These are phyloP conservation scores for Marasmius sp. DNA, from an alignment of 1,284 basidiomycete species.

Conservation along the genomic window DNA sequence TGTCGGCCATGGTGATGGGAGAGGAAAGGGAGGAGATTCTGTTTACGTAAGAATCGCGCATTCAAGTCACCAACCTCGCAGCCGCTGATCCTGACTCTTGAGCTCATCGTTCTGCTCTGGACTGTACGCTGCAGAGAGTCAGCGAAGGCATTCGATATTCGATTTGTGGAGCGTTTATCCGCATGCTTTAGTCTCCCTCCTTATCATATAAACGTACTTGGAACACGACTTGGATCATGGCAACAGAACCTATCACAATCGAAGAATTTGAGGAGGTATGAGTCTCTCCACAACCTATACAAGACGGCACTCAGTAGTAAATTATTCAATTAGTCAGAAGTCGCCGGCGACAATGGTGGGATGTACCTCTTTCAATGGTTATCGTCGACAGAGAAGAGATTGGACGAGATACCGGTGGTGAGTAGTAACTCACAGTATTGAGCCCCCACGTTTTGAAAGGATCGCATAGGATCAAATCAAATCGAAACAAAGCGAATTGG, in stretches of 20 bases:
- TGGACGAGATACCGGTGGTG: conserved; percentile 51
- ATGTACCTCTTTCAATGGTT: conserved; percentile 85
- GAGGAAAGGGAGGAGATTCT: neutral
- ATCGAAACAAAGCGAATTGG: conserved; percentile 57
- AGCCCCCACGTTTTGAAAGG: conserved; percentile 9
- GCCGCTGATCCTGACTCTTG: too few relatives aligned
- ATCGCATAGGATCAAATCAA: conserved; percentile 62
- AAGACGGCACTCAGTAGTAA: neutral
- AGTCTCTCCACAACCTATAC: neutral
- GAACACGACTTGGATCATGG: neutral
- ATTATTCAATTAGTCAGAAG: conserved; percentile 48
- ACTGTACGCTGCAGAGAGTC: too few relatives aligned
- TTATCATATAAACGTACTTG: too few relatives aligned
- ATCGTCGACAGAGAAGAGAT: conserved; percentile 59
- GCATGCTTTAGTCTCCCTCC: too few relatives aligned
- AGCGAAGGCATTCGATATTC: too few relatives aligned
- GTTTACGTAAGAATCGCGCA: neutral
- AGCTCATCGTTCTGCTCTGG: too few relatives aligned
- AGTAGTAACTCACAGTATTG: conserved; percentile 22
- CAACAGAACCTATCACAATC: neutral
- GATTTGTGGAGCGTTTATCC: too few relatives aligned
- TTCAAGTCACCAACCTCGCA: too few relatives aligned
- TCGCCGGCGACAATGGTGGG: conserved; percentile 75
- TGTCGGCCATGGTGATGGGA: conserved; percentile 31
- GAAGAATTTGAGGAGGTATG: conserved; percentile 4